Evolutionary conservation across 2,329 filamentous ascomycete species (phyloP).

Genomic region (Fonsecaea erecta): DNA sequence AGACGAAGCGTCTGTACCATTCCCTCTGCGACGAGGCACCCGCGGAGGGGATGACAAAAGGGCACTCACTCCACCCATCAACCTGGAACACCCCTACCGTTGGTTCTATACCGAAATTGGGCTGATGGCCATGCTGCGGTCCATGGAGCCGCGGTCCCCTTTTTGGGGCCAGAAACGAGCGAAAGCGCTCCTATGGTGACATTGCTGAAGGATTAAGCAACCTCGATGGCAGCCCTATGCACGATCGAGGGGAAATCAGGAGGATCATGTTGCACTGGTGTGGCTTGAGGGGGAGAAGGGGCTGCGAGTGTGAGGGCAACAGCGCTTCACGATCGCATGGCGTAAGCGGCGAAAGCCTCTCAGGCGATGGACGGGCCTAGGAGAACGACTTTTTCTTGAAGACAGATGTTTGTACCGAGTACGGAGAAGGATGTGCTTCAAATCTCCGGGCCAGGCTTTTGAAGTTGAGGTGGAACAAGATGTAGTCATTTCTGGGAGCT

Average conservation of each 20-base stretch:
- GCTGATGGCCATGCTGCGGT: slow-evolving; percentile 7
- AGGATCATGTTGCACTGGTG: slow-evolving; percentile 3
- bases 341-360: slow-evolving; percentile 10
- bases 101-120: slow-evolving; percentile 21
- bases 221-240: not conserved
- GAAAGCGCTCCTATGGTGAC: not conserved
- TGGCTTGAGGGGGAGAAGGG: slow-evolving; percentile 16
- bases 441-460: slow-evolving; percentile 27
- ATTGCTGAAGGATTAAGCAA: not conserved
- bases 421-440: slow-evolving; percentile 21
- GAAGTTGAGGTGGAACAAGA: slow-evolving; percentile 30
- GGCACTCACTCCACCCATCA: slow-evolving; percentile 16
- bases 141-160: not conserved
- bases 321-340: slow-evolving; percentile 9
- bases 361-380: not conserved
- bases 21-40: slow-evolving; percentile 11
- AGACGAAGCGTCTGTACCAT: slow-evolving; percentile 2
- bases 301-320: slow-evolving; percentile 9
- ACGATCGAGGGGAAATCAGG: not conserved
- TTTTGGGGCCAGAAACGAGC: not conserved
- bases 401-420: slow-evolving; percentile 27
- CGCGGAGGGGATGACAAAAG: not conserved
- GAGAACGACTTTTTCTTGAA: not conserved
- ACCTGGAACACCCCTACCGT: slow-evolving; percentile 24
- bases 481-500: slow-evolving; percentile 6